A percentile compares a stretch with the other conserved stretches of the same genome.
phyloP scores from a whole-genome alignment of 2,329 filamentous ascomycete genomes.

The Cladosporium halotolerans region DNA sequence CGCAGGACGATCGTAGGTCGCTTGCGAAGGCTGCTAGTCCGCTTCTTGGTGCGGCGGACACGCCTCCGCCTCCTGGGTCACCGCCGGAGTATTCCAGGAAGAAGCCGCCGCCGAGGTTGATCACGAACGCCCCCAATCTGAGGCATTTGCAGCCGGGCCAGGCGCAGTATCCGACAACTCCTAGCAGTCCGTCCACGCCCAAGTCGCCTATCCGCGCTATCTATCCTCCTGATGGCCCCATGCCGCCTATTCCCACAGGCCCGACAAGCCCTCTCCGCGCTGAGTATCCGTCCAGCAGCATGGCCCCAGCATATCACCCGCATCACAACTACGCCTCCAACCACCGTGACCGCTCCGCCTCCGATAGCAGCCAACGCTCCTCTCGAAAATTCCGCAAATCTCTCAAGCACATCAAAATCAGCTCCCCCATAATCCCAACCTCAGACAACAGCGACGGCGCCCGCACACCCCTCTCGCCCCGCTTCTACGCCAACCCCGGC shows the following conservation, averaged over 20 bases:
- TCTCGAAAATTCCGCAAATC: slow-evolving; percentile 26
- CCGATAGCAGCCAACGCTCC: slow-evolving; percentile 1
- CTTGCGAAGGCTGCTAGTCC: slow-evolving; percentile 32
- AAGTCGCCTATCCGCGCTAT: slow-evolving; percentile 42
- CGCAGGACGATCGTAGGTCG: slow-evolving; percentile 57
- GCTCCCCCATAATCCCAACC: slow-evolving; percentile 42
- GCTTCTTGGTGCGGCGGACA: background rate
- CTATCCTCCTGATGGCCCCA: slow-evolving; percentile 35
- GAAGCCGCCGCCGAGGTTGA: slow-evolving; percentile 18
- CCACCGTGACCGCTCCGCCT: slow-evolving; percentile 3
- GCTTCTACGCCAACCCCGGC: slow-evolving; percentile 47
- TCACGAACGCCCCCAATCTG: slow-evolving; percentile 22
- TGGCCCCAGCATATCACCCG: slow-evolving; percentile 1
- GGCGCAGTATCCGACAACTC: slow-evolving; percentile 22
- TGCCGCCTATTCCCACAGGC: slow-evolving; percentile 17
- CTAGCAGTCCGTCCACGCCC: slow-evolving; percentile 30
- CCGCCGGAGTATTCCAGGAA: slow-evolving; percentile 14
- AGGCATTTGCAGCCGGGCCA: slow-evolving; percentile 20
- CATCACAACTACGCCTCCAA: background rate
- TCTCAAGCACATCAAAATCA: slow-evolving; percentile 53
- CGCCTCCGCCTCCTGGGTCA: background rate
- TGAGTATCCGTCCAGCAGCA: slow-evolving; percentile 16
- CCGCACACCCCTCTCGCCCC: slow-evolving; percentile 50
- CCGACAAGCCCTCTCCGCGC: slow-evolving; percentile 25
- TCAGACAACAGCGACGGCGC: slow-evolving; percentile 41